Conservation (phyloP, 768 basidiomycete species). For the Russula lepida region DNA sequence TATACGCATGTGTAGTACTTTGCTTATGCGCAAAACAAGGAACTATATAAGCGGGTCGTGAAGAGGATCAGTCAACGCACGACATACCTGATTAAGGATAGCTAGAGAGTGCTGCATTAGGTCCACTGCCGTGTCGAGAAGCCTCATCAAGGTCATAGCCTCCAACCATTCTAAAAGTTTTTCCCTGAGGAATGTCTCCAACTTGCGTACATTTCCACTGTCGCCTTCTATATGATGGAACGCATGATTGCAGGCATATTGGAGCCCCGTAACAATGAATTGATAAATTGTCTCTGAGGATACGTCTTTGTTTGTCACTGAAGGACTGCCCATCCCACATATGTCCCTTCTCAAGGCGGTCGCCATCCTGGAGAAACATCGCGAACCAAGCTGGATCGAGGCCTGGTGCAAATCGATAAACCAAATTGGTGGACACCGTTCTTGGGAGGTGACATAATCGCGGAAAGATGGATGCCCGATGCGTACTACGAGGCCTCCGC, state of each 20-base stretch:
- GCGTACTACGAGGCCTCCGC: slow-evolving; percentile 7
- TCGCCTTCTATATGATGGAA: slow-evolving; percentile 3
- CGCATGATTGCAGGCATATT: slow-evolving; percentile 5
- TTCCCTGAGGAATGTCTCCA: slow-evolving; percentile 9
- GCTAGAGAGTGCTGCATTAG: slow-evolving; percentile 1
- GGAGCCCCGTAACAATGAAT: not conserved
- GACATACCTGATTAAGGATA: not conserved
- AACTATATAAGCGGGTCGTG: too few relatives aligned
- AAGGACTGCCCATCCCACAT: not conserved
- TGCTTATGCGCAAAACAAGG: not conserved
- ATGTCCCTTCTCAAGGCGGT: slow-evolving; percentile 9
- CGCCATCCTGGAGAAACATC: slow-evolving; percentile 10
- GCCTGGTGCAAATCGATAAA: not conserved
- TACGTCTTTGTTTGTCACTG: slow-evolving; percentile 1
- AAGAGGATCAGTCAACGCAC: not conserved
- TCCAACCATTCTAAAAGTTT: slow-evolving; percentile 16
- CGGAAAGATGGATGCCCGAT: slow-evolving; percentile 10
- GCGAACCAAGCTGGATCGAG: slow-evolving; percentile 4
- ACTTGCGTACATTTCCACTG: not conserved
- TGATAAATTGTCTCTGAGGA: not conserved
- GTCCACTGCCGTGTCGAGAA: slow-evolving; percentile 8
- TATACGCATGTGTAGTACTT: not conserved
- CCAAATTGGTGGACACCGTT: slow-evolving; percentile 8
- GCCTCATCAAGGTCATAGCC: slow-evolving; percentile 4
- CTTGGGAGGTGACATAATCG: slow-evolving; percentile 11